These are phyloP conservation scores for Colletotrichum coccodes DNA, from an alignment of 2,329 filamentous ascomycete species.

Conservation along the genomic window DNA sequence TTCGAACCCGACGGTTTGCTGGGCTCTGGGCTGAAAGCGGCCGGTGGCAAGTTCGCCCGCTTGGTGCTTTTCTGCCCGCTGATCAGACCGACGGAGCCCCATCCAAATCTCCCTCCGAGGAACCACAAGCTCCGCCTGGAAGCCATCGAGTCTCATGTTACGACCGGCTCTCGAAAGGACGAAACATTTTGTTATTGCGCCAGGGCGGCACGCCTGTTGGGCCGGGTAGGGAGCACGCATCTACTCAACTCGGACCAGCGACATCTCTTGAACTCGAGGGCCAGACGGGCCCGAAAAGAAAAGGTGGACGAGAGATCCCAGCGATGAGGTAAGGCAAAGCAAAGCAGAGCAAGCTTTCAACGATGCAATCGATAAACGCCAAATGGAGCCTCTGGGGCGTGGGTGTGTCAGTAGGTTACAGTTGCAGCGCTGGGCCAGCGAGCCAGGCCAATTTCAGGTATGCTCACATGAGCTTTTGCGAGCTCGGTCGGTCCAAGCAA, in stretches of 20 bases:
- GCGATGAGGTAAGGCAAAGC: background rate
- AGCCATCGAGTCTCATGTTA: background rate
- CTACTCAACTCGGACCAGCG: too few species aligned
- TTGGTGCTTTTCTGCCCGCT: background rate
- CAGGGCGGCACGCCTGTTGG: background rate
- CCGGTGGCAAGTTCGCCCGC: background rate
- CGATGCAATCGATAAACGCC: background rate
- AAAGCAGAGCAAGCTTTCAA: too few species aligned
- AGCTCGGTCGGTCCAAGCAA: slow-evolving; percentile 5
- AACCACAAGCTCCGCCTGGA: background rate
- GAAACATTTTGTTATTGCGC: background rate
- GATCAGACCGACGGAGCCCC: slow-evolving; percentile 5
- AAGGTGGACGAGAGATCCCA: background rate
- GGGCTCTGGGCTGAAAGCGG: background rate
- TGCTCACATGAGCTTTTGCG: slow-evolving; percentile 2
- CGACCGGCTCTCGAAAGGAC: background rate
- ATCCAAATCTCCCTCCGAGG: background rate
- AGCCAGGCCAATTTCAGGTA: background rate
- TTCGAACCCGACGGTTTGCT: background rate
- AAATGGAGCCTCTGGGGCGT: background rate
- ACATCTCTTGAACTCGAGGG: background rate
- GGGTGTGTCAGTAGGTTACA: background rate
- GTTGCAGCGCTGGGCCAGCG: background rate
- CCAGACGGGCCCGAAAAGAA: background rate
- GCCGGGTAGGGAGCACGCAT: too few species aligned